Evolutionary conservation across 2,329 filamentous ascomycete genomes (phyloP).

Genomic region (Pseudogymnoascus sp.): DNA sequence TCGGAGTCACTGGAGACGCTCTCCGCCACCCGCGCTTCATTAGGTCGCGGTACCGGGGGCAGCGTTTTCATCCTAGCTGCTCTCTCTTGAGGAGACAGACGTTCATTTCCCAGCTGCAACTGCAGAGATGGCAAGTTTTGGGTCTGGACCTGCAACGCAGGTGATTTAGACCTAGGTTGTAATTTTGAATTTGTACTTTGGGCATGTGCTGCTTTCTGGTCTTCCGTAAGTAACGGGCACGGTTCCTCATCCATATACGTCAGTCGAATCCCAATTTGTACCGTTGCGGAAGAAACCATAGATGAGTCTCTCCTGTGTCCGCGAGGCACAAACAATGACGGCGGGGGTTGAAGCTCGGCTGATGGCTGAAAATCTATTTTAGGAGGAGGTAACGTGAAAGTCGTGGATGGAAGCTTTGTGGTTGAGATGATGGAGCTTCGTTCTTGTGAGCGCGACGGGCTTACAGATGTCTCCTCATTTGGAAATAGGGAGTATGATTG

Average conservation of each 20-base stretch:
- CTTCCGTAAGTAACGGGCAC: conserved; percentile 19
- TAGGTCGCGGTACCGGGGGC: conserved; percentile 20
- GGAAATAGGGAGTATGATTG: conserved; percentile 3
- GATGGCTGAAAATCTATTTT: not conserved
- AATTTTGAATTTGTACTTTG: conserved; percentile 12
- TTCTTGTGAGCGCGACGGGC: conserved; percentile 12
- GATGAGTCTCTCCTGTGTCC: conserved; percentile 49
- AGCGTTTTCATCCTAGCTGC: conserved; percentile 33
- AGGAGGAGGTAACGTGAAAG: not conserved
- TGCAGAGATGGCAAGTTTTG: conserved; percentile 22
- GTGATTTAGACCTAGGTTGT: conserved; percentile 5
- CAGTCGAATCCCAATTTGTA: conserved; percentile 64
- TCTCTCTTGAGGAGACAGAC: conserved; percentile 25
- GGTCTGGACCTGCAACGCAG: not conserved
- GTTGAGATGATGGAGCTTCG: conserved; percentile 26
- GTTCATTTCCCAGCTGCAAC: conserved; percentile 17
- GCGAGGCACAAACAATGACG: conserved; percentile 16
- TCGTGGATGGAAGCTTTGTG: conserved; percentile 13
- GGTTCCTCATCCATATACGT: conserved; percentile 40
- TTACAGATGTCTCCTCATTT: not conserved
- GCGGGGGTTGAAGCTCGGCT: conserved; percentile 18
- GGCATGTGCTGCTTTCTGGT: conserved; percentile 29
- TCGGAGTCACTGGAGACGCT: conserved; percentile 24
- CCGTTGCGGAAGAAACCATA: conserved; percentile 57
- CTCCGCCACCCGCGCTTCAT: conserved; percentile 22